Conservation (phyloP, 768 basidiomycete species). For the Phaeotremella fagi region DNA sequence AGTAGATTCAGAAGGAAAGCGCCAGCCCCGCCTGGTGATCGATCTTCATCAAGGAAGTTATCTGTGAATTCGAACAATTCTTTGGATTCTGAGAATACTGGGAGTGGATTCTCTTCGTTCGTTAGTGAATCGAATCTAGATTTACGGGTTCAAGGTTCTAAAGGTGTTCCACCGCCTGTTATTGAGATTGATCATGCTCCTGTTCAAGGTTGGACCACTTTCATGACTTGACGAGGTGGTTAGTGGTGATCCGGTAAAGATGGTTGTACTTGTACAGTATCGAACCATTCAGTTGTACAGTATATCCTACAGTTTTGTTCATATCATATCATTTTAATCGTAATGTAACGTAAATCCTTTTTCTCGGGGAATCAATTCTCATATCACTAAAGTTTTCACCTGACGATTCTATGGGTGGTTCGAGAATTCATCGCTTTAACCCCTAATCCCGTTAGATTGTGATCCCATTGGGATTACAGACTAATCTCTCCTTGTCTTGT, state of each 20-base stretch:
- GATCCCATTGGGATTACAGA: too few relatives aligned
- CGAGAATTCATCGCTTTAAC: too few relatives aligned
- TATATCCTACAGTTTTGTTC: too few relatives aligned
- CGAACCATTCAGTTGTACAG: background rate
- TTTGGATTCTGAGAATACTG: background rate
- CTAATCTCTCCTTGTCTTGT: too few relatives aligned
- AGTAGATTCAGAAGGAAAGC: conserved; percentile 25
- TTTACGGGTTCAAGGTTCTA: conserved; percentile 19
- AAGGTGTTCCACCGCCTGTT: conserved; percentile 31
- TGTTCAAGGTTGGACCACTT: conserved; percentile 27
- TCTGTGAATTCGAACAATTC: conserved; percentile 16
- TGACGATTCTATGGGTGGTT: too few relatives aligned
- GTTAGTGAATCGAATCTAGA: background rate
- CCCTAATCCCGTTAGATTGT: too few relatives aligned
- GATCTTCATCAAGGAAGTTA: conserved; percentile 1
- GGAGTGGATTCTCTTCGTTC: background rate
- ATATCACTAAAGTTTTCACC: too few relatives aligned
- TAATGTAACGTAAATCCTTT: too few relatives aligned
- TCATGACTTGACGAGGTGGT: conserved; percentile 2
- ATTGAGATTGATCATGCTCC: conserved; percentile 30
- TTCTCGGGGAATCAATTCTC: too few relatives aligned
- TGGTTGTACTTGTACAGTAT: background rate
- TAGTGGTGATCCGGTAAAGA: too few relatives aligned
- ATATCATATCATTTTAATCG: too few relatives aligned
- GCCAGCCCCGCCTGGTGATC: conserved; percentile 25